These are phyloP conservation scores for Odontarrhena argentea DNA, from an alignment of 345 rosid genomes.

Conservation along the genomic window DNA sequence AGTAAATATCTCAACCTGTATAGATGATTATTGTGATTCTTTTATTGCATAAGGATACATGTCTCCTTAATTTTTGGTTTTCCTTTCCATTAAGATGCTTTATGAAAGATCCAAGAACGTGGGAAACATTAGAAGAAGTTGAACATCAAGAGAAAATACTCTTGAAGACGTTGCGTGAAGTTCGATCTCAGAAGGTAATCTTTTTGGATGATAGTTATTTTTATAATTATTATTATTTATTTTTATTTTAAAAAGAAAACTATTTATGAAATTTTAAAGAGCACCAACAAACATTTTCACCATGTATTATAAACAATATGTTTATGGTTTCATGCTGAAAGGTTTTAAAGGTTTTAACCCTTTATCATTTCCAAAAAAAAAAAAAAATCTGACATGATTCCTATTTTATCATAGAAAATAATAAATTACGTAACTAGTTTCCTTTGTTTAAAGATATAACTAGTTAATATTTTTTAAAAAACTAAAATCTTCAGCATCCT, in stretches of 20 bases:
- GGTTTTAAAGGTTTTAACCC: not conserved
- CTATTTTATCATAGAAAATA: not conserved
- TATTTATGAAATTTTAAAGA: too few relatives aligned
- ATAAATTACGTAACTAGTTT: too few relatives aligned
- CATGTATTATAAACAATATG: too few relatives aligned
- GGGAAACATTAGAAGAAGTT: slow-evolving; percentile 11
- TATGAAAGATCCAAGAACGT: slow-evolving; percentile 15
- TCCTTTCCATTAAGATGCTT: not conserved
- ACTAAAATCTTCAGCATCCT: not conserved
- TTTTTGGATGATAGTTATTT: too few relatives aligned
- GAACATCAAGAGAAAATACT: not conserved
- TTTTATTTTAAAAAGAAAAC: not conserved
- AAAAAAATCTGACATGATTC: not conserved
- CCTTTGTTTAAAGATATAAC: too few relatives aligned
- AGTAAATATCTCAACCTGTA: slow-evolving; percentile 12
- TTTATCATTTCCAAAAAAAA: not conserved
- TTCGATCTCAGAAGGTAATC: slow-evolving; percentile 32
- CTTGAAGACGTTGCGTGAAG: not conserved
- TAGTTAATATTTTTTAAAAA: too few relatives aligned
- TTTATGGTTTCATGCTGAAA: not conserved
- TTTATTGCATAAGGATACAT: not conserved
- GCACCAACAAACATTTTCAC: too few relatives aligned
- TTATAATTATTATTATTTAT: not conserved
- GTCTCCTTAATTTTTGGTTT: not conserved
- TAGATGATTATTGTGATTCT: not conserved